Evolutionary conservation across 768 basidiomycete genomes (phyloP), one percentile per base, ranked within the genome.

Genomic region (Mycena rebaudengoi): DNA sequence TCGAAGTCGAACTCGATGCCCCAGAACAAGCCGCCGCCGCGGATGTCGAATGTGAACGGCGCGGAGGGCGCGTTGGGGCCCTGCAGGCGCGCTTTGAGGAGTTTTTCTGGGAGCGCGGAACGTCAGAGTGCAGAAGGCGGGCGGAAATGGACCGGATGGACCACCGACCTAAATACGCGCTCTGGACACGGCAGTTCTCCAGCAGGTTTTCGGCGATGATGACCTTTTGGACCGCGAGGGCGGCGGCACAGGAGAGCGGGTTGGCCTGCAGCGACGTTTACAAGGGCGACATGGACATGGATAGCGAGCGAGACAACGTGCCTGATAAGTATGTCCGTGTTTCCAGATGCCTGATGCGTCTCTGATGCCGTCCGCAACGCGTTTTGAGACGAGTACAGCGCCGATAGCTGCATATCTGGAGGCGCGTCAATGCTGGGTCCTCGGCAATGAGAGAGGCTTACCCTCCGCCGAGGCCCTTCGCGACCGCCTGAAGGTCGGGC

Each of bases 391-490:
- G 44, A 96, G 84, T 10, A 94, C 82, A 0, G 94, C 95, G 23
- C 92, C 93, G 60, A 97, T 92, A 32, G 91, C 80, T 14, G 87
- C 90, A 76, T 93, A 95, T 23, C 92, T 93, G 67, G 39, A 50
- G 43, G 4, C 58, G 35, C 7, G 72, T 56, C 5, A 55, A 33
- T n/a, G n/a, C n/a, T n/a, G 5, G 7, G 7, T 3, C n/a, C 32
- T 14, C 16, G 6, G 25, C 20, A 18, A 29, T 20, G 18, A n/a
- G 20, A 43, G 8, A 25, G 11, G 1, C 85, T 68, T 74, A 93
- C 88, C 95, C 95, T 76, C 94, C 95, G 48, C 93, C 94, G 7
- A 96, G 85, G 14, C 95, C 94, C 74, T 97, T 96, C 1, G 94
- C 95, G 29, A 96, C 83, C 7, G 92, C 91, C 76, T 96, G 94